Percentiles rank a stretch among this genome's conserved stretches.
These are phyloP conservation scores for Oryza longistaminata DNA, from an alignment of 176 grass and related monocot species.

Conservation along the genomic window DNA sequence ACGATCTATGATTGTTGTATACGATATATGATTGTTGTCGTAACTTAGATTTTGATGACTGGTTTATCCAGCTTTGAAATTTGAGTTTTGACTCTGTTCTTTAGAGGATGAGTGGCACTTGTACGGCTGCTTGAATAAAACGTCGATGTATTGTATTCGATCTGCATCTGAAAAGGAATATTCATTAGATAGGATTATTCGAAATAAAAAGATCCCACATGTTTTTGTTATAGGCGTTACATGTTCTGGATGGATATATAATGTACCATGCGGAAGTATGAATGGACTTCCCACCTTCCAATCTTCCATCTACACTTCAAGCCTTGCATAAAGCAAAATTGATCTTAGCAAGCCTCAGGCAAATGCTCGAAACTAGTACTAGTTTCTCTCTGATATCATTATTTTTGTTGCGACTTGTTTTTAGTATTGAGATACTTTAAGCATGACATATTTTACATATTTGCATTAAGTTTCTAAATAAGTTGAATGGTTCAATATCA, in stretches of 20 bases:
- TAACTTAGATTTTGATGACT: neutral
- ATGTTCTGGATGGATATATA: neutral
- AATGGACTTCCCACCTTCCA: neutral
- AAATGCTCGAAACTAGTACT: neutral
- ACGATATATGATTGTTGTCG: constrained; percentile 21
- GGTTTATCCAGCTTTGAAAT: constrained; percentile 18
- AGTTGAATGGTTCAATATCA: no score
- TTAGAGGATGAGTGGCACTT: neutral
- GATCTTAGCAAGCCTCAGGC: no score
- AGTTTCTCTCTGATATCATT: neutral
- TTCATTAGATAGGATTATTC: neutral
- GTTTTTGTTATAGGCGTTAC: neutral
- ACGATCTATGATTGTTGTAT: constrained; percentile 3
- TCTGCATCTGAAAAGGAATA: constrained; percentile 6
- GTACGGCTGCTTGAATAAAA: constrained; percentile 40
- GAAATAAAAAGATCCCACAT: neutral
- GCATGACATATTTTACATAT: no score
- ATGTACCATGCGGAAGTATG: neutral
- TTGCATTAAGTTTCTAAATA: no score
- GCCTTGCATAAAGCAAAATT: neutral
- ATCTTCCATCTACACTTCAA: neutral
- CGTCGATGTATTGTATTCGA: neutral
- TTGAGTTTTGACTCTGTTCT: constrained; percentile 1
- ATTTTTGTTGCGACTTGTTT: no score
- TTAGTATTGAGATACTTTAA: no score